A percentile compares a stretch with the other conserved stretches of the same genome.
Conservation (phyloP, 2,329 filamentous ascomycete species). For the Teratosphaeria viscida region DNA sequence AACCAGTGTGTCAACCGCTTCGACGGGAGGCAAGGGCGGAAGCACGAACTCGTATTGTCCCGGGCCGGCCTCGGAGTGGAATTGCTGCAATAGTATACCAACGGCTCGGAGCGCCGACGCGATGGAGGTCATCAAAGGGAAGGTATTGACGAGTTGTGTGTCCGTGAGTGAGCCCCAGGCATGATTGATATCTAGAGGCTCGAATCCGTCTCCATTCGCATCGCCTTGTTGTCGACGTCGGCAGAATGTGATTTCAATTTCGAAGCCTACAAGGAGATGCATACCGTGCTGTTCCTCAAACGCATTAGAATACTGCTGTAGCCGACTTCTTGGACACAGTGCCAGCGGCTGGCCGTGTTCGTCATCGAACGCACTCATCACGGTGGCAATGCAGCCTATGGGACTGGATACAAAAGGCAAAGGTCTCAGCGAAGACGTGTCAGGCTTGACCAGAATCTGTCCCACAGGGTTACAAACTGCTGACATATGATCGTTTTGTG, state of each 20-base stretch:
- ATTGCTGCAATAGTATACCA: conserved; percentile 58
- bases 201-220: conserved; percentile 11
- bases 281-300: conserved; percentile 45
- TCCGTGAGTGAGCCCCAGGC: conserved; percentile 59
- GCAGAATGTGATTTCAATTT: conserved; percentile 70
- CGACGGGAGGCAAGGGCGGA: conserved; percentile 49
- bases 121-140: conserved; percentile 56
- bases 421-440: conserved; percentile 48
- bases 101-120: conserved; percentile 48
- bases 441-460: conserved; percentile 56
- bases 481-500: conserved; percentile 55
- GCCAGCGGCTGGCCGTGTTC: conserved; percentile 40
- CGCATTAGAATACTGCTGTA: conserved; percentile 39
- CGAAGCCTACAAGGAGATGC: conserved; percentile 61
- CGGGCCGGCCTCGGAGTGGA: conserved; percentile 62
- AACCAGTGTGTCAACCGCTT: conserved; percentile 61
- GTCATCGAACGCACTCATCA: conserved; percentile 57
- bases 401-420: conserved; percentile 29
- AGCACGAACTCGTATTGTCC: conserved; percentile 74
- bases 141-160: conserved; percentile 48
- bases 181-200: conserved; percentile 51
- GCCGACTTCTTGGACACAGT: conserved; percentile 49
- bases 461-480: conserved; percentile 48
- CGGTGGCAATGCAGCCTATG: conserved; percentile 37
- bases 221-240: conserved; percentile 28